Conservation (phyloP, 2,329 filamentous ascomycete species). For the Alternaria rosae region DNA sequence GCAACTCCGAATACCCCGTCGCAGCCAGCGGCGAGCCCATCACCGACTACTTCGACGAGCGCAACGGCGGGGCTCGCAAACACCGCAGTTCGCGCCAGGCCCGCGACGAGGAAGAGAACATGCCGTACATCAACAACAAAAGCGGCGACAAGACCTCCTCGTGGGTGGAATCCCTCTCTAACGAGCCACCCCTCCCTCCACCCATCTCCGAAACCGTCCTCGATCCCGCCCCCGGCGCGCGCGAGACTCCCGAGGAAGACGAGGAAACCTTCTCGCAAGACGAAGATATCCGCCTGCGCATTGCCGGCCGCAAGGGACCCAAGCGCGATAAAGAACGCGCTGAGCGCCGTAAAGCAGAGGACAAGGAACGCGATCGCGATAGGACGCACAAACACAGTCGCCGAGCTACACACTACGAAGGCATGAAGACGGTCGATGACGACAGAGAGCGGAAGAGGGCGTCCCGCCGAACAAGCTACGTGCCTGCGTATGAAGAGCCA, state of each 20-base stretch:
- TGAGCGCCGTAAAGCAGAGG: constrained; percentile 37
- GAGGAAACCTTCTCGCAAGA: constrained; percentile 49
- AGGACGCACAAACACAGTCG: constrained; percentile 39
- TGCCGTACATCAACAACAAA: constrained; percentile 46
- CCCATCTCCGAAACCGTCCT: constrained; percentile 57
- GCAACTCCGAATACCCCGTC: constrained; percentile 45
- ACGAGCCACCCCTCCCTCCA: constrained; percentile 56
- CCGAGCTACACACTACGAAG: constrained; percentile 36
- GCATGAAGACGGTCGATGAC: constrained; percentile 26
- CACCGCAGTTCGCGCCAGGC: constrained; percentile 39
- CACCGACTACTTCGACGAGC: constrained; percentile 55
- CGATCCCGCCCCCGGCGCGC: constrained; percentile 45
- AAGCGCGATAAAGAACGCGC: constrained; percentile 43
- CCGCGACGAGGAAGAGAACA: constrained; percentile 40
- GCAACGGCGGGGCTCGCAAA: constrained; percentile 44
- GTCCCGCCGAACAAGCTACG: constrained; percentile 43
- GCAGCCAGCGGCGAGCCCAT: constrained; percentile 46
- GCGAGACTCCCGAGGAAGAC: constrained; percentile 35
- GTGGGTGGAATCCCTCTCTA: constrained; percentile 57
- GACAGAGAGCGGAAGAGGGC: constrained; percentile 33
- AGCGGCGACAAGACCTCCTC: constrained; percentile 58
- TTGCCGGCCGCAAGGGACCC: constrained; percentile 37
- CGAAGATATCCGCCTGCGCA: constrained; percentile 49
- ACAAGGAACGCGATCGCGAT: constrained; percentile 37
- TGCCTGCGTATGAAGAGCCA: constrained; percentile 40